Base-by-base conservation (phyloP, 2,329 filamentous ascomycete genomes). In the Ophiocordyceps sinensis region DNA sequence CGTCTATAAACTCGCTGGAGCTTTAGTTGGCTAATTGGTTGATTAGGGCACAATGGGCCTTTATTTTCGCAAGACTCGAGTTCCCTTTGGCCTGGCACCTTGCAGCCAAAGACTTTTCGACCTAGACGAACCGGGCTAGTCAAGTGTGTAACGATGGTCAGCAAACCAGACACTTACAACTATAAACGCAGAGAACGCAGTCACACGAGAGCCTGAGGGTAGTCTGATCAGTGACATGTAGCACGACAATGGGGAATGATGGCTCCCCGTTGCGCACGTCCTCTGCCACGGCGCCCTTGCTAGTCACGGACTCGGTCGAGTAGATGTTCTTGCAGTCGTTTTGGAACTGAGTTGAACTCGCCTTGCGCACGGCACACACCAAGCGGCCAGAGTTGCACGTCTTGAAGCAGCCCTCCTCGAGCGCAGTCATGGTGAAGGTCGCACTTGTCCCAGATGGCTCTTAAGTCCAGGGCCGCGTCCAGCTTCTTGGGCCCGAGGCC, bases 281-380 rank as follows among this genome's bases (percentile, higher is more conserved):
- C 32, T 47, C 45, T 3, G 43, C 45, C 32, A 47, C 36, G 11
- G 43, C 38, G 2, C 45, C 45, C 30, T 47, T 47, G 38, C 45
- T 45, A 32, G 13, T 30, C 14, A 42, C 42, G 30, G 45, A 47
- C 34, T 47, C 45, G 11, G 28, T 23, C 11, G 45, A 47, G 17
- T 47, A 47, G 11, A 47, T 44, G 36, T 47, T 47, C 28, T 47
- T 47, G 45, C 45, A 47, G 36, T 47, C 45, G 26, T 47, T 47
- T 36, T 47, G 45, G 5, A 47, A 28, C 28, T 47, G 45, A 19
- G 23, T 26, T 15, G 40, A 35, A 19, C 30, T 30, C 17, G 15
- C 55, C 54, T 63, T 63, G 43, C 61, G 59, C 1, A 48, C 52
- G 0, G 56, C 47, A 32, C 49, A 47, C 0, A 61, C 42, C 8